Evolutionary conservation across 345 rosid genomes (phyloP), one percentile per base, ranked within the genome.

Genomic region (Eucalyptus pumila): DNA sequence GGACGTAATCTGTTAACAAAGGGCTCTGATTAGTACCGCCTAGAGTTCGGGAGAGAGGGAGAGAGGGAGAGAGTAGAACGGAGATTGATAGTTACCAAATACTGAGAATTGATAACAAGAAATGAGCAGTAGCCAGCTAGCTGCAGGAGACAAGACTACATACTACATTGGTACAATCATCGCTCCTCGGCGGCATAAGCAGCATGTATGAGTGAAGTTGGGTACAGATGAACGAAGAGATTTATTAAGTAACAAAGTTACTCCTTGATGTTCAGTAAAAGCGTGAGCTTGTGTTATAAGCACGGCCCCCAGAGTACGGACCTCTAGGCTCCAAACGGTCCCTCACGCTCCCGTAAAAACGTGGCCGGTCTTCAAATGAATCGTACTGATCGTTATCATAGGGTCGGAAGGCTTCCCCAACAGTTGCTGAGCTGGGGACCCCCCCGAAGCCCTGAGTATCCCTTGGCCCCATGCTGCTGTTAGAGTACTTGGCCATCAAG

Each of bases 241-340:
- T 2, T 42, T 60, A 51, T 21, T 40, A 86, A 19, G 69, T 27
- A 27, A 86, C 67, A 26, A 40, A 60, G 48, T 24, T 51, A 51
- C 17, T 48, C 86, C 86, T 21, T 7, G 81, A 58, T 24, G 8
- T 67, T 88, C 56, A 95, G 92, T 94, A 93, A 88, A 93, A 96
- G 90, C 95, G 95, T 42, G 96, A 89, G 50, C 89, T 90, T 6
- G 94, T 91, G 88, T 95, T 94, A 69, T 95, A 96, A 19, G 89
- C 93, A 12, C 95, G 92, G 23, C 96, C 96, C 81, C 96, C 96
- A 13, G 94, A 94, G 83, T 94, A 96, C 89, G 93, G 92, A 90
- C 95, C 94, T 91, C 96, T 95, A 47, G 95, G 91, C 48, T 96
- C 97, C 89, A 93, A 93, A 30, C 96, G 97, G 89, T 94, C 96